phyloP scores from a whole-genome alignment of 768 basidiomycete species.

The Lentinula sp. region DNA sequence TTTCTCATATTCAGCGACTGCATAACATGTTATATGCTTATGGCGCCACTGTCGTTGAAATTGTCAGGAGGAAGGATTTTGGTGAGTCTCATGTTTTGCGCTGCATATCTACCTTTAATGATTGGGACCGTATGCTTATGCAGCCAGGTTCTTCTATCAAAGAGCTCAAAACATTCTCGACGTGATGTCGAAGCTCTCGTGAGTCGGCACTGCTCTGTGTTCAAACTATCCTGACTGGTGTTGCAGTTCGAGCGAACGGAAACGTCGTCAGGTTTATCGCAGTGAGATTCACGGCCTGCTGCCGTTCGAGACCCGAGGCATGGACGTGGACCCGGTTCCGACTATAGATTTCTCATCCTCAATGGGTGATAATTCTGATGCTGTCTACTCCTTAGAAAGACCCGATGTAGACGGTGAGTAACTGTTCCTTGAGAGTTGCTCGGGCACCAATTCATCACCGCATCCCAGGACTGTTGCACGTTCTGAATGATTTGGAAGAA shows the following conservation, averaged over 20 bases:
- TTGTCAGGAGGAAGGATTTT: conserved; percentile 88
- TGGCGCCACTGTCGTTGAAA: conserved; percentile 84
- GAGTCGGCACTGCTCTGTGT: conserved; percentile 19
- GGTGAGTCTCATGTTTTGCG: conserved; percentile 34
- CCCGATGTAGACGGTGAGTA: conserved; percentile 68
- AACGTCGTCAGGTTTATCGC: conserved; percentile 79
- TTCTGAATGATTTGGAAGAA: conserved; percentile 62
- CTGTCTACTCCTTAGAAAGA: conserved; percentile 60
- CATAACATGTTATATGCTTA: conserved; percentile 92
- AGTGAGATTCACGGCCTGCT: conserved; percentile 80
- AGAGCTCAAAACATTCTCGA: conserved; percentile 78
- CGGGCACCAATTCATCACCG: conserved; percentile 7
- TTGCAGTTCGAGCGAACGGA: conserved; percentile 65
- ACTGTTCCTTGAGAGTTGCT: conserved; percentile 1
- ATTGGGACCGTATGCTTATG: conserved; percentile 4
- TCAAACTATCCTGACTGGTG: background rate
- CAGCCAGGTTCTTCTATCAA: conserved; percentile 76
- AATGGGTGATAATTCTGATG: conserved; percentile 49
- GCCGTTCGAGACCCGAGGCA: conserved; percentile 77
- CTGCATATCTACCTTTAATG: background rate
- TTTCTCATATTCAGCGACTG: conserved; percentile 85
- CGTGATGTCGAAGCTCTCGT: conserved; percentile 86
- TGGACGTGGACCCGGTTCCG: conserved; percentile 71
- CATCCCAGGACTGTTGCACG: conserved; percentile 47
- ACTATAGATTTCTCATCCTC: conserved; percentile 73